phyloP scores from a whole-genome alignment of 2,329 filamentous ascomycete genomes.

The Colletotrichum tropicicola region DNA sequence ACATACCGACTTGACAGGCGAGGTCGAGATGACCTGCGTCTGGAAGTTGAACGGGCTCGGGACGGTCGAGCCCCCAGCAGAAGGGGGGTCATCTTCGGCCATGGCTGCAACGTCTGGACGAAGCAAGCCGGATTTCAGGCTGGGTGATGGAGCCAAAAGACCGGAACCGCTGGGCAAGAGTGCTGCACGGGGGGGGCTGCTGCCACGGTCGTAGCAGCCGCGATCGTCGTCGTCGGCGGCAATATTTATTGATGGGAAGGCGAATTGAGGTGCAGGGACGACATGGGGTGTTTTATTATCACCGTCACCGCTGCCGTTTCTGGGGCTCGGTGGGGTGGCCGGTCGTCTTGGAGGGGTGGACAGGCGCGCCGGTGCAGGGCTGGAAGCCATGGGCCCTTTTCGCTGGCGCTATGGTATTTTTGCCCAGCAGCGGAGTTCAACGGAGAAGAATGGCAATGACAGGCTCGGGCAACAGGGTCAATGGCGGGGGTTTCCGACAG shows the following conservation, averaged over 20 bases:
- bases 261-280: background rate
- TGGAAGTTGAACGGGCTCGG: conserved; percentile 94
- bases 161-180: conserved; percentile 32
- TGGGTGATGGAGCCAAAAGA: conserved; percentile 18
- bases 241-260: conserved; percentile 20
- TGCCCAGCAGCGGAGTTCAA: background rate
- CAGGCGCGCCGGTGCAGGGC: conserved; percentile 41
- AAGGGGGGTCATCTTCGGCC: conserved; percentile 40
- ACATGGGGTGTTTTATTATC: conserved; percentile 22
- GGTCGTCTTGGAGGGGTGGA: conserved; percentile 62
- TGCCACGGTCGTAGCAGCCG: background rate
- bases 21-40: conserved; percentile 79
- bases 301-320: conserved; percentile 12
- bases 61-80: conserved; percentile 38
- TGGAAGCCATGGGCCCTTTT: conserved; percentile 61
- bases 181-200: background rate
- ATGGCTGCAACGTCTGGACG: conserved; percentile 41
- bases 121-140: conserved; percentile 27
- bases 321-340: conserved; percentile 67
- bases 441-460: background rate
- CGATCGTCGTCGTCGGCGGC: background rate
- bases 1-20: conserved; percentile 80
- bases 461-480: background rate
- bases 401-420: background rate
- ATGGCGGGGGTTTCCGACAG: conserved; percentile 6